These are phyloP conservation scores for Pisolithus marmoratus DNA, from an alignment of 768 basidiomycete species.

Conservation along the genomic window DNA sequence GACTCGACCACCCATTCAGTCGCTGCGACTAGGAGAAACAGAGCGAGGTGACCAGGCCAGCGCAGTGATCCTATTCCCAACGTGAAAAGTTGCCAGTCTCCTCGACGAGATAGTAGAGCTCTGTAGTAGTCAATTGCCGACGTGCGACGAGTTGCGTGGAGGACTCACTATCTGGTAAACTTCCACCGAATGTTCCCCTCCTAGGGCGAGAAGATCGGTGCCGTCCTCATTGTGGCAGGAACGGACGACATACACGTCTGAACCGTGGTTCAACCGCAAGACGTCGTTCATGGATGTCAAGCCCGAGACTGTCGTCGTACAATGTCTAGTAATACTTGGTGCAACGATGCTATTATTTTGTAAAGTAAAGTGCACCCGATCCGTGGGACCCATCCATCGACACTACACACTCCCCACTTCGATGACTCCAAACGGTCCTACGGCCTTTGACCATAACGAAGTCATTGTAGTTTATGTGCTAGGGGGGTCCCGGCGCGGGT, in stretches of 20 bases:
- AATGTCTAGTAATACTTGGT: too few relatives aligned
- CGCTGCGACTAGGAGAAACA: conserved; percentile 57
- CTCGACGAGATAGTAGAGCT: conserved; percentile 35
- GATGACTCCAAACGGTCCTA: background rate
- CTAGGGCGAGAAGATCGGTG: conserved; percentile 64
- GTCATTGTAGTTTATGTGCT: conserved; percentile 93
- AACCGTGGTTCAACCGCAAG: conserved; percentile 51
- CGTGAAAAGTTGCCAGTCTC: conserved; percentile 63
- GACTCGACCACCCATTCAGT: conserved; percentile 73
- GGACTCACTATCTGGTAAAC: conserved; percentile 56
- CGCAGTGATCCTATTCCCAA: conserved; percentile 66
- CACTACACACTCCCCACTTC: too few relatives aligned
- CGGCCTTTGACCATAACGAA: conserved; percentile 56
- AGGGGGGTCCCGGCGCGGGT: conserved; percentile 96
- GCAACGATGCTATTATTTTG: background rate
- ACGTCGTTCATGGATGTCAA: conserved; percentile 16
- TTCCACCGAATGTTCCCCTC: conserved; percentile 67
- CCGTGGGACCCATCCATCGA: background rate
- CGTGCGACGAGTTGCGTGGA: background rate
- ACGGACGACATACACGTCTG: conserved; percentile 56
- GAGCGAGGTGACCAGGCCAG: conserved; percentile 74
- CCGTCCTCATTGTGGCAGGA: conserved; percentile 61
- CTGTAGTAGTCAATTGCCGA: conserved; percentile 23
- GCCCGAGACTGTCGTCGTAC: too few relatives aligned
- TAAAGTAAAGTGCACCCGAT: too few relatives aligned